Evolutionary conservation across 2,329 filamentous ascomycete genomes (phyloP).

Genomic region (Leptographium lundbergii): DNA sequence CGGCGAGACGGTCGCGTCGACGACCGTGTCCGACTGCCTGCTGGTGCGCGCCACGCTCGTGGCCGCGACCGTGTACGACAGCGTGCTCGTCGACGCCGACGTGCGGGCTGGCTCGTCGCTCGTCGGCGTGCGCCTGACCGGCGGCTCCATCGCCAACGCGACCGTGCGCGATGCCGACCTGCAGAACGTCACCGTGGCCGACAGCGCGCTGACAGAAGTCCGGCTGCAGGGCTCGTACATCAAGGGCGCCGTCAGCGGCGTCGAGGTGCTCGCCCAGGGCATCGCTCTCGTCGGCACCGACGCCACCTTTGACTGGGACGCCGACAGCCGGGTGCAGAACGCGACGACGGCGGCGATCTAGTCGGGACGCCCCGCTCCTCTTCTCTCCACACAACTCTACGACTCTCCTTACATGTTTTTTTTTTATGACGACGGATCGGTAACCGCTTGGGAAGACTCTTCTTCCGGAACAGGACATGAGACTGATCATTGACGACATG

Average conservation of each 20-base stretch:
- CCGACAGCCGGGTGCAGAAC: conserved; percentile 1
- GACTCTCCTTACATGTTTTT: not conserved
- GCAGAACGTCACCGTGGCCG: conserved; percentile 3
- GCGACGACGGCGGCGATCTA: not conserved
- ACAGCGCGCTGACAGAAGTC: not conserved
- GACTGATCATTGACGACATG: not conserved
- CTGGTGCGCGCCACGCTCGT: conserved; percentile 8
- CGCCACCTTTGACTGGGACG: not conserved
- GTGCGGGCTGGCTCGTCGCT: conserved; percentile 7
- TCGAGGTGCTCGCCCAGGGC: not conserved
- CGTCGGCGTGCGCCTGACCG: conserved; percentile 8
- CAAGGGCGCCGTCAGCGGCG: not conserved
- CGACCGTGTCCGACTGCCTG: conserved; percentile 10
- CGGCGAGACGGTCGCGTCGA: conserved; percentile 9
- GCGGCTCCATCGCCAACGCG: conserved; percentile 8
- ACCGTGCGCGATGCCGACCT: conserved; percentile 6
- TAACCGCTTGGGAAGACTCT: not conserved
- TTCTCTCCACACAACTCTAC: not conserved
- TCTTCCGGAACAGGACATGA: not conserved
- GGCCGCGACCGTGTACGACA: conserved; percentile 7
- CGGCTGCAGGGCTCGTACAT: conserved; percentile 6
- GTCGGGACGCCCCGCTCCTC: not conserved
- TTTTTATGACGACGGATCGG: not conserved
- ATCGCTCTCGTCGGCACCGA: not conserved
- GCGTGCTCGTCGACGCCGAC: conserved; percentile 7